A percentile compares a stretch with the other conserved stretches of the same genome.
phyloP scores from a whole-genome alignment of 169 alveolate genomes.

The Plasmodium knowlesi region DNA sequence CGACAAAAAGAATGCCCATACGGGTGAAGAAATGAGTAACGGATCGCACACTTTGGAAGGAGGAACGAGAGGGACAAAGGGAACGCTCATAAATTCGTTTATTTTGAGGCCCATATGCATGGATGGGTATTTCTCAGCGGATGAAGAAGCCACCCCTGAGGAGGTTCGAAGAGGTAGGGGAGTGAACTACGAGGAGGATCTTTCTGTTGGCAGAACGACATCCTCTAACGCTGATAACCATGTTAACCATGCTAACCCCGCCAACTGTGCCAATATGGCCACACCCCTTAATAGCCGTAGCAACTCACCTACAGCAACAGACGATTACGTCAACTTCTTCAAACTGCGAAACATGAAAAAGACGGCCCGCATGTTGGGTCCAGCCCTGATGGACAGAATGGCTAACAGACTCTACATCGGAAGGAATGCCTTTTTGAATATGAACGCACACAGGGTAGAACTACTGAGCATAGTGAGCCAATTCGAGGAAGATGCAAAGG shows the following conservation, averaged over 20 bases:
- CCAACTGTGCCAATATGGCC: neutral
- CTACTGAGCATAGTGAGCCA: neutral
- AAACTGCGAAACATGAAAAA: slow-evolving; percentile 47
- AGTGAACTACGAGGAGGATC: neutral
- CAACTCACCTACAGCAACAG: neutral
- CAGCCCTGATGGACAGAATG: slow-evolving; percentile 4
- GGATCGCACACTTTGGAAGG: neutral
- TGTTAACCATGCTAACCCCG: neutral
- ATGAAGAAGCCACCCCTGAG: neutral
- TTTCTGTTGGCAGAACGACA: neutral
- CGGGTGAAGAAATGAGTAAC: neutral
- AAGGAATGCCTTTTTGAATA: slow-evolving; percentile 10
- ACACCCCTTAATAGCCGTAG: neutral
- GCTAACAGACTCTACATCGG: slow-evolving; percentile 15
- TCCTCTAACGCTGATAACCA: neutral
- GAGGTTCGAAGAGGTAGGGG: neutral
- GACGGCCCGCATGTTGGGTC: neutral
- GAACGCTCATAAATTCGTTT: neutral
- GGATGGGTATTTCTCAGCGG: neutral
- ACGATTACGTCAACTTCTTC: slow-evolving; percentile 5
- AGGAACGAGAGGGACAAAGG: neutral
- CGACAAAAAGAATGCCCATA: neutral
- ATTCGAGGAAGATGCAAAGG: slow-evolving; percentile 8
- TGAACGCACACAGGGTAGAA: slow-evolving; percentile 1
- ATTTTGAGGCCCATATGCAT: neutral